A percentile compares a stretch with the other conserved stretches of the same genome.
Conservation (phyloP, 2,329 filamentous ascomycete species). For the Paecilomyces formosus region DNA sequence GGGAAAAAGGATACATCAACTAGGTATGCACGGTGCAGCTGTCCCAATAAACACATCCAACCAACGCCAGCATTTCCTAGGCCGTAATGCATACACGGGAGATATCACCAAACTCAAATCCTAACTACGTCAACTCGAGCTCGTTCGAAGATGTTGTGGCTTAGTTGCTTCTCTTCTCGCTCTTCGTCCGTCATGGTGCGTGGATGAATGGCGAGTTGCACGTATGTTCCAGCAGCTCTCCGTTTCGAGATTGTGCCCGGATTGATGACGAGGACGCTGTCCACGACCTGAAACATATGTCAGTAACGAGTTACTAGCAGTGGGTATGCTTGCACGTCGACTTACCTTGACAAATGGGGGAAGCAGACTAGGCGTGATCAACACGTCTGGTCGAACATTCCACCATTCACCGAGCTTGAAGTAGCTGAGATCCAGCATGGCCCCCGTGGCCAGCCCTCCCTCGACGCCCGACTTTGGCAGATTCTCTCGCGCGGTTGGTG, state of each 20-base stretch:
- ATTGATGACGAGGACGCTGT: slow-evolving; percentile 84
- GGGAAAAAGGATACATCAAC: background rate
- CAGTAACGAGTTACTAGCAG: background rate
- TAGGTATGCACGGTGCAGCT: background rate
- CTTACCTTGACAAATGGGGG: slow-evolving; percentile 81
- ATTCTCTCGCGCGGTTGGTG: slow-evolving; percentile 62
- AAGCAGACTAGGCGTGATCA: slow-evolving; percentile 74
- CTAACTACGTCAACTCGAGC: slow-evolving; percentile 79
- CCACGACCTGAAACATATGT: slow-evolving; percentile 61
- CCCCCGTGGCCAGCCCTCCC: slow-evolving; percentile 58
- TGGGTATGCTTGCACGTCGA: slow-evolving; percentile 1
- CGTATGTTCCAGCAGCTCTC: slow-evolving; percentile 76
- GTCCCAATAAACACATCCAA: background rate
- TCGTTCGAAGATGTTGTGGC: slow-evolving; percentile 72
- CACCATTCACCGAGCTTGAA: slow-evolving; percentile 87
- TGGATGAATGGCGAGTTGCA: slow-evolving; percentile 67
- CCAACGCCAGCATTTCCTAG: slow-evolving; percentile 10
- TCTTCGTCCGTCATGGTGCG: slow-evolving; percentile 54
- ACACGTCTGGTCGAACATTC: slow-evolving; percentile 73
- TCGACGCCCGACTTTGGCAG: slow-evolving; percentile 58
- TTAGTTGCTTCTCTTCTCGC: slow-evolving; percentile 50
- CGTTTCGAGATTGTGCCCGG: slow-evolving; percentile 82
- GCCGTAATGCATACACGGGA: background rate
- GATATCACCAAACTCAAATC: slow-evolving; percentile 45
- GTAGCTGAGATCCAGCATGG: slow-evolving; percentile 75